Conservation (phyloP, 495 filamentous ascomycete species). For the Penicillium diatomitis region DNA sequence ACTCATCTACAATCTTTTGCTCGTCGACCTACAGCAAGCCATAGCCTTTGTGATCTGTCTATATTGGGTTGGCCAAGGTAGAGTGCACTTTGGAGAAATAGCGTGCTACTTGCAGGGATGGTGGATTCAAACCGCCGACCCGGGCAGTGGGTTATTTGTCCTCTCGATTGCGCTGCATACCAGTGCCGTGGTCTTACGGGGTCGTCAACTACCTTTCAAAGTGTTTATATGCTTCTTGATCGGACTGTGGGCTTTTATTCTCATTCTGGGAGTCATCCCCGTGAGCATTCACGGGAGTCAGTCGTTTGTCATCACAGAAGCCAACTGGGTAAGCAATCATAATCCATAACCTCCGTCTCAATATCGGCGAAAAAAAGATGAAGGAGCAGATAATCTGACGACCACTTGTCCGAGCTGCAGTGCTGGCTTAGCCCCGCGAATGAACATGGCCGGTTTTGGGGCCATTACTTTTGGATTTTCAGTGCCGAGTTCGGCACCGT, state of each 20-base stretch:
- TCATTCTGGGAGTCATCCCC: constrained; percentile 46
- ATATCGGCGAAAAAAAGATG: no score
- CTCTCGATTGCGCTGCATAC: constrained; percentile 60
- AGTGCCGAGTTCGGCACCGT: constrained; percentile 54
- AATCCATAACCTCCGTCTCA: no score
- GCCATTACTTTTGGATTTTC: constrained; percentile 75
- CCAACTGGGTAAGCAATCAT: constrained; percentile 31
- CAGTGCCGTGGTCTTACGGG: constrained; percentile 48
- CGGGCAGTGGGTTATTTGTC: constrained; percentile 61
- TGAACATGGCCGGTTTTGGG: constrained; percentile 52
- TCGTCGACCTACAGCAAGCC: constrained; percentile 64
- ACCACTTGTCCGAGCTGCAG: constrained; percentile 22
- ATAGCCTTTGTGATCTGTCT: constrained; percentile 58
- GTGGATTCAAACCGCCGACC: constrained; percentile 60
- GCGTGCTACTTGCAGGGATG: constrained; percentile 63
- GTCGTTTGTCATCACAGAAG: constrained; percentile 46
- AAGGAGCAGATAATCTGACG: not conserved
- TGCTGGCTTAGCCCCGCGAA: constrained; percentile 61
- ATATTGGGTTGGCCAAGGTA: constrained; percentile 43
- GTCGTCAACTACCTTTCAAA: constrained; percentile 44
- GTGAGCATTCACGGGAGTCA: constrained; percentile 41
- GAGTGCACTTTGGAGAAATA: constrained; percentile 44
- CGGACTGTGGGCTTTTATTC: constrained; percentile 49
- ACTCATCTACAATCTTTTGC: constrained; percentile 62
- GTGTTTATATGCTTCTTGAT: constrained; percentile 40